These are phyloP conservation scores for Nemania serpens DNA, from an alignment of 2,329 filamentous ascomycete genomes.

Conservation along the genomic window DNA sequence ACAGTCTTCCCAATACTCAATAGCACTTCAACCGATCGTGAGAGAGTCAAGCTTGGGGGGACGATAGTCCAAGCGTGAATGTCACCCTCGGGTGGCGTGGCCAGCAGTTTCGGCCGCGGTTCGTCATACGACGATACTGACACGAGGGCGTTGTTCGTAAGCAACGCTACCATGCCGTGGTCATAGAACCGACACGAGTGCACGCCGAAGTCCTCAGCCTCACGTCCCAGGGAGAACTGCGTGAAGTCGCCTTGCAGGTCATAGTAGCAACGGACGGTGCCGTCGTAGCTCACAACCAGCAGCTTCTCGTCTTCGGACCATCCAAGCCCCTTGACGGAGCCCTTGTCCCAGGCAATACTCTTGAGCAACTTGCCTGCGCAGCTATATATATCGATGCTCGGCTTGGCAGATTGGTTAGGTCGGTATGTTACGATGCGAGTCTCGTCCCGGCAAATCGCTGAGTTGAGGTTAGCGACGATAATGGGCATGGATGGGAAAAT, in stretches of 20 bases:
- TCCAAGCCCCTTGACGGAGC: constrained; percentile 82
- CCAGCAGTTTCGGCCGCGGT: constrained; percentile 82
- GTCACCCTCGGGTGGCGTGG: constrained; percentile 73
- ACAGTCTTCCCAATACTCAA: constrained; percentile 84
- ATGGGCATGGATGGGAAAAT: neutral
- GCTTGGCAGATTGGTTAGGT: constrained; percentile 71
- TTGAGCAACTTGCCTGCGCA: constrained; percentile 87
- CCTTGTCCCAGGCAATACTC: constrained; percentile 89
- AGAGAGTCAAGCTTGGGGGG: constrained; percentile 84
- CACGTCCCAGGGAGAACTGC: constrained; percentile 89
- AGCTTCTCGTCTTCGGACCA: constrained; percentile 97
- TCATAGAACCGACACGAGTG: constrained; percentile 90
- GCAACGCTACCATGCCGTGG: constrained; percentile 87
- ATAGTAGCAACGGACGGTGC: constrained; percentile 86
- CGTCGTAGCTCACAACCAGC: constrained; percentile 85
- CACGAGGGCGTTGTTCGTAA: constrained; percentile 85
- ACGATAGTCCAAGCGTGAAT: constrained; percentile 90
- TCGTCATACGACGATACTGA: constrained; percentile 90
- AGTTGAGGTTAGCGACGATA: constrained; percentile 36
- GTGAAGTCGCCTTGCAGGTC: constrained; percentile 94
- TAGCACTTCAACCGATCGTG: constrained; percentile 89
- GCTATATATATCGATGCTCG: constrained; percentile 92
- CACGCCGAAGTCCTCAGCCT: constrained; percentile 86
- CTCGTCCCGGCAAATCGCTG: constrained; percentile 90
- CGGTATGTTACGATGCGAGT: constrained; percentile 80